These are phyloP conservation scores for Voacanga thouarsii DNA, from an alignment of 257 asterid species.

Conservation along the genomic window DNA sequence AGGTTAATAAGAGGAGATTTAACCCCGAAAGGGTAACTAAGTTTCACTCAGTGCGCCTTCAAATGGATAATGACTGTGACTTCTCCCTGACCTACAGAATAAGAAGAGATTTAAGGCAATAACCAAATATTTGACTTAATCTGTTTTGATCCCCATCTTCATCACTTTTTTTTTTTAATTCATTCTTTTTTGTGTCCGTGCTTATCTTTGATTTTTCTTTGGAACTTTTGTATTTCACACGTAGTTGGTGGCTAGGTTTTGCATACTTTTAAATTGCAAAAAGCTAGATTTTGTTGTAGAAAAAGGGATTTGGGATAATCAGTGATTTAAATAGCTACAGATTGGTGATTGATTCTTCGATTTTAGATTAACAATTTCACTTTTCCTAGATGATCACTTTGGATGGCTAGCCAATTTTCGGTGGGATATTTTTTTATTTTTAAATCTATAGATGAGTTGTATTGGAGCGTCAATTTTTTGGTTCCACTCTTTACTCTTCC, in stretches of 20 bases:
- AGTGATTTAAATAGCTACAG: not conserved
- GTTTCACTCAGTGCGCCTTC: no score
- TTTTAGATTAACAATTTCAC: not conserved
- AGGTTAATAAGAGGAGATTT: not conserved
- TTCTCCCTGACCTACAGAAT: no score
- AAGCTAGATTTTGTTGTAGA: not conserved
- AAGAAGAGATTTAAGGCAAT: not conserved
- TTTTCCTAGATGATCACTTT: not conserved
- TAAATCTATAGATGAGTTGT: not conserved
- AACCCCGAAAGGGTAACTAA: no score
- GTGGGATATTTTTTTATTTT: not conserved
- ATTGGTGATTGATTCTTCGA: not conserved
- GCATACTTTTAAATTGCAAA: not conserved
- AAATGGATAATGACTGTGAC: no score
- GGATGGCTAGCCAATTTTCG: not conserved
- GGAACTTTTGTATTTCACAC: not conserved
- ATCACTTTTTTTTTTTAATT: no score
- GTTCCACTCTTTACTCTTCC: not conserved
- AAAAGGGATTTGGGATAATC: not conserved
- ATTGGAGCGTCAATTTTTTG: not conserved
- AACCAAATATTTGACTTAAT: not conserved
- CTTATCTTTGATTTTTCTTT: not conserved
- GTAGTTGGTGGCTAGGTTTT: constrained; percentile 8
- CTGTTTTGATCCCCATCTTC: no score
- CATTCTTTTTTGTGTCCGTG: not conserved